Conservation (phyloP, 1,284 basidiomycete genomes). For the Trichosporon ovoides region DNA sequence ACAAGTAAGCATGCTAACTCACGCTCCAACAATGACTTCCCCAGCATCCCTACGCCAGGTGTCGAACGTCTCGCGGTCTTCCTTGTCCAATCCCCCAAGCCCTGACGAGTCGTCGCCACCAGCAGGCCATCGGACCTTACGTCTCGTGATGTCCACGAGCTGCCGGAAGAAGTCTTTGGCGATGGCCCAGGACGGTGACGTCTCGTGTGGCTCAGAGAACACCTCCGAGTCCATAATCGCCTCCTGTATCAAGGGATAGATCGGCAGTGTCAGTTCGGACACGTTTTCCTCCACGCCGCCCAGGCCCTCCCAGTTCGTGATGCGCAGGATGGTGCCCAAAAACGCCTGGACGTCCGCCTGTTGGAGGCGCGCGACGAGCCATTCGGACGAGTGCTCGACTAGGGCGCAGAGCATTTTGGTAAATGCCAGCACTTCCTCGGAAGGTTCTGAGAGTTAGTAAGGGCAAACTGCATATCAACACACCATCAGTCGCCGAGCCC, state of each 20-base stretch:
- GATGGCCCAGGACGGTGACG: slow-evolving; percentile 51
- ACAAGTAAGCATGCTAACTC: neutral
- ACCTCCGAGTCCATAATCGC: slow-evolving; percentile 68
- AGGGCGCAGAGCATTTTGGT: slow-evolving; percentile 73
- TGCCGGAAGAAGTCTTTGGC: slow-evolving; percentile 72
- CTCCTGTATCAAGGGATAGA: slow-evolving; percentile 86
- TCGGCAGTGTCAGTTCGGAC: slow-evolving; percentile 74
- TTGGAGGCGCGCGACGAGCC: slow-evolving; percentile 65
- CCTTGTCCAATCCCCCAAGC: slow-evolving; percentile 59
- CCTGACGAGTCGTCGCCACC: slow-evolving; percentile 39
- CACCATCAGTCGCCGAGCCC: slow-evolving; percentile 26
- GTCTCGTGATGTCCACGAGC: slow-evolving; percentile 62
- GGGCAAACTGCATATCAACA: neutral
- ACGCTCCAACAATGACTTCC: slow-evolving; percentile 79
- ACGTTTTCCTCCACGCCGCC: slow-evolving; percentile 76
- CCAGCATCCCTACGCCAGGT: slow-evolving; percentile 77
- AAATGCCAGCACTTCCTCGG: slow-evolving; percentile 53
- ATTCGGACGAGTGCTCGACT: slow-evolving; percentile 77
- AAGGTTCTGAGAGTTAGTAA: slow-evolving; percentile 27
- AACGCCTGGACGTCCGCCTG: slow-evolving; percentile 62
- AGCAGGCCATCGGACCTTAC: slow-evolving; percentile 67
- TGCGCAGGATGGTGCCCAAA: slow-evolving; percentile 64
- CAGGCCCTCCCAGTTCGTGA: slow-evolving; percentile 67
- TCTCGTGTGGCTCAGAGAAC: slow-evolving; percentile 53
- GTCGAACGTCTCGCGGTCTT: slow-evolving; percentile 37